These are phyloP conservation scores for Cystoderma amianthinum DNA, from an alignment of 768 basidiomycete species.

Conservation along the genomic window DNA sequence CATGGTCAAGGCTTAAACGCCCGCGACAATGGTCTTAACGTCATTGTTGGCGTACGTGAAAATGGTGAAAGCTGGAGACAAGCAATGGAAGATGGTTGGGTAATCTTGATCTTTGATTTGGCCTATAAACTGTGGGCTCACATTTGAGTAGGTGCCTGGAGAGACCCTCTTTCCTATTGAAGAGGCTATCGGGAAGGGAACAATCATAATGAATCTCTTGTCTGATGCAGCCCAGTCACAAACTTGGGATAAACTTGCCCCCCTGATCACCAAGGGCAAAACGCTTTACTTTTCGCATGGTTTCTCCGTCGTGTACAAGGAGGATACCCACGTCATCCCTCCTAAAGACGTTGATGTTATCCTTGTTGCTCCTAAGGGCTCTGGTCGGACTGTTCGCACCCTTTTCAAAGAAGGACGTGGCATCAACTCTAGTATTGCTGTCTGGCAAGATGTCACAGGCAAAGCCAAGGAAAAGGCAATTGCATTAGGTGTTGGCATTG, in stretches of 20 bases:
- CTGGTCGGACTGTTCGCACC: conserved; percentile 96
- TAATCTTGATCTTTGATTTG: conserved; percentile 16
- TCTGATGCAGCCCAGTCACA: conserved; percentile 99
- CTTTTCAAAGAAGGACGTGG: conserved; percentile 99
- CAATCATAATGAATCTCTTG: conserved; percentile 99
- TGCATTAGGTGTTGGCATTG: conserved; percentile 89
- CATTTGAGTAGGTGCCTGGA: conserved; percentile 66
- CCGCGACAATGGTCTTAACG: conserved; percentile 97
- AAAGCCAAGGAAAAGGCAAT: conserved; percentile 97
- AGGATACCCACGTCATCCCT: conserved; percentile 91
- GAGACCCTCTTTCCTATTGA: conserved; percentile 98
- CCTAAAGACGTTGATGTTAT: conserved; percentile 96
- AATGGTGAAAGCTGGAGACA: conserved; percentile 96
- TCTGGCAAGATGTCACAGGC: conserved; percentile 97
- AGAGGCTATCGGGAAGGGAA: conserved; percentile 91
- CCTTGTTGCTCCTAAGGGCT: conserved; percentile 98
- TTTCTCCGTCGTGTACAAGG: conserved; percentile 98
- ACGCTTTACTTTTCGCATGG: conserved; percentile 99
- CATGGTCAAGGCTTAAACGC: conserved; percentile 99
- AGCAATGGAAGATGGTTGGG: conserved; percentile 95
- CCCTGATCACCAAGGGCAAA: conserved; percentile 98
- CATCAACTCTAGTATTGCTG: conserved; percentile 92
- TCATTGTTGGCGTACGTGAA: conserved; percentile 97
- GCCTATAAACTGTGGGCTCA: conserved; percentile 5
- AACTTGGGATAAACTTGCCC: conserved; percentile 85